Base-by-base conservation (phyloP, 2,329 filamentous ascomycete species). In the Dothideomycetes sp. region DNA sequence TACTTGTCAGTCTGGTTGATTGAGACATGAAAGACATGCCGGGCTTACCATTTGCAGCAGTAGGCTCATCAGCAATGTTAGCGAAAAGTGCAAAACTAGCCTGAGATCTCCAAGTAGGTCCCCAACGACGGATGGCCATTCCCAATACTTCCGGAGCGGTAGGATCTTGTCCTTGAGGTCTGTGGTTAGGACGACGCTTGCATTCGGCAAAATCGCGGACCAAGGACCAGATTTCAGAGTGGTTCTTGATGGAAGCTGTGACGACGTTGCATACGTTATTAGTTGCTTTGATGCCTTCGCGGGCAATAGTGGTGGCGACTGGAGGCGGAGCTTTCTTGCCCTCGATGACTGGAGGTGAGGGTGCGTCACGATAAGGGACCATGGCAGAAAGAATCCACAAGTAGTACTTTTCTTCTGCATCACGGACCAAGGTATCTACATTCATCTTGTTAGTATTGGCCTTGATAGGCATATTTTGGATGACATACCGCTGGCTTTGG, bases 341-440 rank as follows among this genome's bases (percentile, higher is more conserved):
- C 10, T 58, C 55, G 7, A 59, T 62, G 4, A 55, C 53, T 39
- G 60, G 45, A 33, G 62, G 58, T 45, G 55, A 46, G 54, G 55
- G 69, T 43, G 64, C 66, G 55, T 65, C 76, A 56, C 67, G 64
- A 79, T 85, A 95, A 0, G 88, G 88, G 11, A 76, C 71, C 17
- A 93, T 60, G 4, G 85, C 79, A 2, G 80, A 76, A 15, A 93
- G 69, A 13, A 83, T 66, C 87, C 88, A 95, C 5, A 81, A 74
- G 31, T 81, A 66, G 57, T 83, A 88, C n/a, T 62, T 57, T 13
- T 81, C 80, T 36, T 84, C 76, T 0, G 74, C 63, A 38, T 77
- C 74, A 11, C 69, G 70, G 8, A 87, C 61, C 1, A 93, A 44
- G 9, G n/a, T n/a, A n/a, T n/a, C n/a, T n/a, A n/a, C n/a, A n/a